Evolutionary conservation across 2,329 filamentous ascomycete genomes (phyloP).

Genomic region (Phaeosphaeria sp.): DNA sequence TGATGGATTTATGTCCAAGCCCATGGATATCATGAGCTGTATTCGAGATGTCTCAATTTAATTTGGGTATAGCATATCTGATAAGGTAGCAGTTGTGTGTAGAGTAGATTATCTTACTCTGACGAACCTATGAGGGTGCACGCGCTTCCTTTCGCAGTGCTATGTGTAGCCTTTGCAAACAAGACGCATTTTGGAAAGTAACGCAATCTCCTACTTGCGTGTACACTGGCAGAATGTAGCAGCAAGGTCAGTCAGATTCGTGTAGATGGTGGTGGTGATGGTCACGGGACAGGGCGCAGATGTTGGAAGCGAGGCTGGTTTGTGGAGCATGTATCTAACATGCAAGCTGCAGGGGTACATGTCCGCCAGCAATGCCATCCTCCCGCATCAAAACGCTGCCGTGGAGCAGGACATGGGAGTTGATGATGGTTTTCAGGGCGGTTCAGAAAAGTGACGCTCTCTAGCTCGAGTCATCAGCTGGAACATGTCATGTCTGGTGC

Average conservation of each 20-base stretch:
- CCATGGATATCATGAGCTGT: neutral
- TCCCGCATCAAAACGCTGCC: neutral
- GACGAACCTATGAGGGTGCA: too few species aligned
- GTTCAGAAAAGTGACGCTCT: neutral
- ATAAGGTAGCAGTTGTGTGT: too few species aligned
- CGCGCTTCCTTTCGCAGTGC: too few species aligned
- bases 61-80: neutral
- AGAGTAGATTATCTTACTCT: too few species aligned
- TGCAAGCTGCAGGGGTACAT: neutral
- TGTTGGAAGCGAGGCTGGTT: neutral
- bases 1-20: neutral
- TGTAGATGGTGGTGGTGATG: neutral
- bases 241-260: too few species aligned
- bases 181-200: too few species aligned
- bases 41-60: neutral
- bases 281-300: neutral
- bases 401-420: too few species aligned
- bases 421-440: neutral
- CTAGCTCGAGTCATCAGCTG: neutral
- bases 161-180: too few species aligned
- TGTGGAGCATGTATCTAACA: neutral
- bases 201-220: too few species aligned
- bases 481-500: too few species aligned
- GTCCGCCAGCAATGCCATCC: neutral
- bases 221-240: too few species aligned